Percentiles rank a stretch among this genome's conserved stretches.
These are phyloP conservation scores for Colletotrichum sidae DNA, from an alignment of 2,329 filamentous ascomycete species.

Conservation along the genomic window DNA sequence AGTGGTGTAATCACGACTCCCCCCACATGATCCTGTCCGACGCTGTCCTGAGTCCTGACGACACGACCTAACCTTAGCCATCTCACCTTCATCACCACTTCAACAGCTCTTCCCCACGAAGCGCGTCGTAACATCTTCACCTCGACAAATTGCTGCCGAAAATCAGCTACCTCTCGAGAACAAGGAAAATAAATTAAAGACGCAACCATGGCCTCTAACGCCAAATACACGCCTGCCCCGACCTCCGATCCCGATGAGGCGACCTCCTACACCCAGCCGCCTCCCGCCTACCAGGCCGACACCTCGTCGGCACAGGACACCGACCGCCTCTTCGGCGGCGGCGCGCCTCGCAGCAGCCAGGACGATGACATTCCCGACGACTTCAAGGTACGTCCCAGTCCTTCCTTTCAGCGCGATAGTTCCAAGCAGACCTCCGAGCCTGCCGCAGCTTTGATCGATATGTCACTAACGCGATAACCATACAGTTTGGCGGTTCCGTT, in stretches of 20 bases:
- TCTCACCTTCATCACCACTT: not conserved
- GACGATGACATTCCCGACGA: conserved; percentile 91
- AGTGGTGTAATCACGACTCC: conserved; percentile 28
- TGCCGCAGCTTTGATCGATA: conserved; percentile 4
- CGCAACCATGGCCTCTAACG: conserved; percentile 73
- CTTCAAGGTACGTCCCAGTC: conserved; percentile 77
- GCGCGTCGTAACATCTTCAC: not conserved
- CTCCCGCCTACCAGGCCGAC: conserved; percentile 78
- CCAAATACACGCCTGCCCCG: conserved; percentile 86
- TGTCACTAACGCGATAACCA: conserved; percentile 24
- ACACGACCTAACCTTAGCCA: conserved; percentile 16
- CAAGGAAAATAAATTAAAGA: too few relatives aligned
- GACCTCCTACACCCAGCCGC: conserved; percentile 75
- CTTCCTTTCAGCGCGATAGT: not conserved
- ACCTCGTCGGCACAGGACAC: conserved; percentile 63
- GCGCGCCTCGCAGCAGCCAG: conserved; percentile 80
- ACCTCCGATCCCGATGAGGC: conserved; percentile 89
- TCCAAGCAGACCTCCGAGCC: not conserved
- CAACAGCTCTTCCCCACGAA: not conserved
- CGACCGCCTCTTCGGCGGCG: conserved; percentile 71
- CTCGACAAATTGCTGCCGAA: not conserved
- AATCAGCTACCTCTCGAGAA: not conserved
- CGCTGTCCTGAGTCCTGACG: conserved; percentile 13
- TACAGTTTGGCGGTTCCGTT: conserved; percentile 88
- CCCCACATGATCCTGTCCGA: conserved; percentile 34